Percentiles rank a stretch among this genome's conserved stretches.
These are phyloP conservation scores for Stagonosporopsis cucurbitacearum DNA, from an alignment of 2,329 filamentous ascomycete species.

Conservation along the genomic window DNA sequence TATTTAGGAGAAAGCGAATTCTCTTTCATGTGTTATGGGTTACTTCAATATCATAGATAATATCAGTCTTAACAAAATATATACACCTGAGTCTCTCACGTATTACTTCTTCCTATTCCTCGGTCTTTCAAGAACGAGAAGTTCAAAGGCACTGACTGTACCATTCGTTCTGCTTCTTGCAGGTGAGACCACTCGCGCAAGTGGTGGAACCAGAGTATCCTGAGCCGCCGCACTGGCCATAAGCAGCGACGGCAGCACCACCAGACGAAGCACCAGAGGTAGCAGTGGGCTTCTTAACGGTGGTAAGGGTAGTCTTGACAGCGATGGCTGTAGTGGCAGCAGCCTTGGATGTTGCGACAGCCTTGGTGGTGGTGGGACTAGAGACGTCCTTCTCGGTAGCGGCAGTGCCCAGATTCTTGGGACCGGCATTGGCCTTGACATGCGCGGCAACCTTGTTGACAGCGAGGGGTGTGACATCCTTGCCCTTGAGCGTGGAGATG, in stretches of 20 bases:
- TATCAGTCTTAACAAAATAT: not conserved
- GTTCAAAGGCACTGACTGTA: slow-evolving; percentile 54
- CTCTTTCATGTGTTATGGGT: not conserved
- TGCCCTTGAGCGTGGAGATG: slow-evolving; percentile 21
- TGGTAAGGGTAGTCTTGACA: slow-evolving; percentile 31
- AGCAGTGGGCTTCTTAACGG: slow-evolving; percentile 27
- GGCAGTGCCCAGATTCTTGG: slow-evolving; percentile 24
- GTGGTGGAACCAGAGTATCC: slow-evolving; percentile 49
- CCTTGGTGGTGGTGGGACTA: not conserved
- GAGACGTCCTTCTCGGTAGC: slow-evolving; percentile 1
- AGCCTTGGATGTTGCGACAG: not conserved
- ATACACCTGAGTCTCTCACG: not conserved
- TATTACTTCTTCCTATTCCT: no score
- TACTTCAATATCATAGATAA: not conserved
- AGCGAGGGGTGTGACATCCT: slow-evolving; percentile 23
- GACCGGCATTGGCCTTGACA: slow-evolving; percentile 25
- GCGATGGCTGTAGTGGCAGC: slow-evolving; percentile 12
- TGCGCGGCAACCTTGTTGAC: slow-evolving; percentile 27
- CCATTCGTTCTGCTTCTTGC: slow-evolving; percentile 51
- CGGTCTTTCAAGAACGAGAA: not conserved
- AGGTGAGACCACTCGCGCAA: slow-evolving; percentile 49
- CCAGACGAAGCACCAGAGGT: slow-evolving; percentile 11
- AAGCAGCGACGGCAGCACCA: slow-evolving; percentile 35
- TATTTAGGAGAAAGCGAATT: not conserved
- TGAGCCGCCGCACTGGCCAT: slow-evolving; percentile 55